These are phyloP conservation scores for Halophytophthora batemanensis DNA, from an alignment of 352 stramenopile genomes.

Conservation along the genomic window DNA sequence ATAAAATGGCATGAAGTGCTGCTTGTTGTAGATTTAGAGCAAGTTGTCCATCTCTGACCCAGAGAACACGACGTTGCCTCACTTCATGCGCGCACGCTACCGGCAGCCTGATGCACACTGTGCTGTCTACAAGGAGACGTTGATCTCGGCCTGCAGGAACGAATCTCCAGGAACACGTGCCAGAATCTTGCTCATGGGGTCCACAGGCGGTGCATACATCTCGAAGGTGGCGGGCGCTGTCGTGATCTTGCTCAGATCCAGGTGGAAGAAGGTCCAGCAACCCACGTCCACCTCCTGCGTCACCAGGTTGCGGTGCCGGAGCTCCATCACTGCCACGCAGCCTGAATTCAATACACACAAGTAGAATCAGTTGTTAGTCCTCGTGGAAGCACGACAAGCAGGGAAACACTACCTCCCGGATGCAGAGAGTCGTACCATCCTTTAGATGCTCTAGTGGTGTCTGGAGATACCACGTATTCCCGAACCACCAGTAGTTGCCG, in stretches of 20 bases:
- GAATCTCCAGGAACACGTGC: conserved; percentile 82
- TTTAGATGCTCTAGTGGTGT: conserved; percentile 83
- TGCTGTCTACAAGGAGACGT: conserved; percentile 69
- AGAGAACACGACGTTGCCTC: background rate
- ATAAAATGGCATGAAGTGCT: too few relatives aligned
- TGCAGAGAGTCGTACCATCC: conserved; percentile 49
- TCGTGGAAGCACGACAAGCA: conserved; percentile 4
- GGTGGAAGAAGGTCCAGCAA: conserved; percentile 88
- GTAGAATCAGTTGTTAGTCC: background rate
- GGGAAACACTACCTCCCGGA: conserved; percentile 1
- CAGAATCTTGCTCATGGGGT: conserved; percentile 85
- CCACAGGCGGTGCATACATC: conserved; percentile 85
- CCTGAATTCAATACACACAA: conserved; percentile 31
- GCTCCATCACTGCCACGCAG: conserved; percentile 85
- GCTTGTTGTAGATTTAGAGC: too few relatives aligned
- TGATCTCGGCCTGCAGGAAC: conserved; percentile 88
- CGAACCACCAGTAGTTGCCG: conserved; percentile 88
- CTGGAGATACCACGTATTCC: conserved; percentile 87
- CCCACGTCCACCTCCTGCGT: conserved; percentile 85
- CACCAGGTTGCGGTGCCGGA: conserved; percentile 78
- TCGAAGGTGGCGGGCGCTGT: conserved; percentile 83
- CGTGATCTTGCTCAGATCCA: conserved; percentile 88
- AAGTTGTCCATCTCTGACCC: too few relatives aligned
- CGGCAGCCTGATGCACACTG: conserved; percentile 9
- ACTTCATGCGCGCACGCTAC: background rate